phyloP scores from a whole-genome alignment of 2,329 filamentous ascomycete genomes.

The Nemania sp. region DNA sequence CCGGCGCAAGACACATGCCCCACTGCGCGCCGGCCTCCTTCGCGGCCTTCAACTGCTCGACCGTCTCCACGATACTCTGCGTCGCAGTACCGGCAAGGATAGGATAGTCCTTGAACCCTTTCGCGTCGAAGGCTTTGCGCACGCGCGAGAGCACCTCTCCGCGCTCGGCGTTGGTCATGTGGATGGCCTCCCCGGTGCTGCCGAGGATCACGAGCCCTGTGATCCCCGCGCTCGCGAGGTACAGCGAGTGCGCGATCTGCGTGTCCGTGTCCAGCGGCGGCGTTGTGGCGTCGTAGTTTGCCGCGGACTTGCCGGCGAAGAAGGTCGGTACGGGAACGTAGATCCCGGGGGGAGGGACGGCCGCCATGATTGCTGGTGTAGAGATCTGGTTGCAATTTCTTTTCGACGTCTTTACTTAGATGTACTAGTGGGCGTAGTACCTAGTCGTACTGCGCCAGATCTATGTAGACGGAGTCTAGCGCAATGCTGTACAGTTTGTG shows the following conservation, averaged over 20 bases:
- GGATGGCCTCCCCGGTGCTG: conserved; percentile 66
- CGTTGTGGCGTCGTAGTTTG: conserved; percentile 47
- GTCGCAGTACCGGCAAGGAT: conserved; percentile 63
- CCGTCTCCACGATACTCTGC: conserved; percentile 63
- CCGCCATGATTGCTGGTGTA: conserved; percentile 23
- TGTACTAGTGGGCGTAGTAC: too few relatives aligned
- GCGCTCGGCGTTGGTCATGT: conserved; percentile 60
- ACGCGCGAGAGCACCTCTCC: conserved; percentile 57
- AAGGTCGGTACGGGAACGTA: conserved; percentile 66
- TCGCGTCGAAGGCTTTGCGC: conserved; percentile 56
- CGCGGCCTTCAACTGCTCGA: conserved; percentile 59
- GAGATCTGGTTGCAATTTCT: too few relatives aligned
- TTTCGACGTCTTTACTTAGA: not conserved
- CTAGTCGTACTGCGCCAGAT: too few relatives aligned
- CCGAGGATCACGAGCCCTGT: conserved; percentile 64
- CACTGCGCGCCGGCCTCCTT: conserved; percentile 62
- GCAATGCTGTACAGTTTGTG: too few relatives aligned
- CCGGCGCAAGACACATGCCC: conserved; percentile 61
- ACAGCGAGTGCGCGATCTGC: conserved; percentile 60
- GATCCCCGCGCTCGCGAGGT: conserved; percentile 62
- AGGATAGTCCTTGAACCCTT: conserved; percentile 60
- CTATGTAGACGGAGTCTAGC: too few relatives aligned
- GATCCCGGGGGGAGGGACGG: conserved; percentile 50
- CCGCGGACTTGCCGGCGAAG: conserved; percentile 48
- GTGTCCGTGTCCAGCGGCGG: conserved; percentile 60